phyloP scores from a whole-genome alignment of 768 basidiomycete genomes.

The Boletus vinaceobasis region DNA sequence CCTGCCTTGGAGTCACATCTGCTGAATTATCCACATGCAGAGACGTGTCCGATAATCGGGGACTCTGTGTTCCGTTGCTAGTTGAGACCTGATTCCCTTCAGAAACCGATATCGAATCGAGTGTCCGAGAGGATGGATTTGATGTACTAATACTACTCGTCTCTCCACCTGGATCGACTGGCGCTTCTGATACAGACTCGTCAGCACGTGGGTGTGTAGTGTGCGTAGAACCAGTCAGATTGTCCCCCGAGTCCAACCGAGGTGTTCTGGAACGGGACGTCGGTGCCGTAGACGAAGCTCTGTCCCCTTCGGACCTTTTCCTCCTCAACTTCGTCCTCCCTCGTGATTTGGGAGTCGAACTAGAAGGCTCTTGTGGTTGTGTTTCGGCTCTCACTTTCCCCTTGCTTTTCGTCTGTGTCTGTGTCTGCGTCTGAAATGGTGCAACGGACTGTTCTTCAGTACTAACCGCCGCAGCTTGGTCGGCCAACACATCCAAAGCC shows the following conservation, averaged over 20 bases:
- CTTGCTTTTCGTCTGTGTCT: constrained; percentile 14
- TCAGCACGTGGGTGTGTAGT: background rate
- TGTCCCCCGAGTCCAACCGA: constrained; percentile 10
- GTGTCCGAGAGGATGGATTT: constrained; percentile 1
- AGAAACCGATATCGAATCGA: constrained; percentile 4
- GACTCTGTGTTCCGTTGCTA: background rate
- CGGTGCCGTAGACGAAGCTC: background rate
- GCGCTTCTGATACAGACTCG: constrained; percentile 5
- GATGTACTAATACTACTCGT: background rate
- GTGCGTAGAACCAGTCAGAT: background rate
- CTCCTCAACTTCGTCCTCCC: constrained; percentile 8
- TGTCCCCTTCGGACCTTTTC: constrained; percentile 5
- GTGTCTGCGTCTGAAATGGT: background rate
- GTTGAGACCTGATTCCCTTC: background rate
- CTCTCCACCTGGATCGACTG: constrained; percentile 23
- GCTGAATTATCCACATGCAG: constrained; percentile 3
- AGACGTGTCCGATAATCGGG: background rate
- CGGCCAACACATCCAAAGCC: constrained; percentile 70
- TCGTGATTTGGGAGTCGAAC: constrained; percentile 3
- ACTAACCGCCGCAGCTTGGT: constrained; percentile 61
- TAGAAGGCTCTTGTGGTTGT: constrained; percentile 2
- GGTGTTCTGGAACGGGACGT: constrained; percentile 17
- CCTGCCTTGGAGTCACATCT: constrained; percentile 19
- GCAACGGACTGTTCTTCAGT: constrained; percentile 29
- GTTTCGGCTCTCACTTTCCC: constrained; percentile 17